Evolutionary conservation across 192 early-diverging fungal species (phyloP).

Genomic region (Thoreauomyces humboldtii): DNA sequence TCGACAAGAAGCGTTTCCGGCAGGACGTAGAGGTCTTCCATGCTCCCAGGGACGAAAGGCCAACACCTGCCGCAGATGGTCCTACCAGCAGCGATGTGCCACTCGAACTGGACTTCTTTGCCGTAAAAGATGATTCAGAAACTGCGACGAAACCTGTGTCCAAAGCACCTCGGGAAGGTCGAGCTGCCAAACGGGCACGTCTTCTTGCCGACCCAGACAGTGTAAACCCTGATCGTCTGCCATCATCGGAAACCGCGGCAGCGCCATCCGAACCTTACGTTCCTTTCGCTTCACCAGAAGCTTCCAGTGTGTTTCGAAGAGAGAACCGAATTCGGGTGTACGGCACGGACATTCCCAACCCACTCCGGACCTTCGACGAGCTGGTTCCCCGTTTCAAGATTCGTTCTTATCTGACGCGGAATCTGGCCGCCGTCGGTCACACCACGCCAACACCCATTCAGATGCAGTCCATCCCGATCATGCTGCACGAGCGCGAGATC

Average conservation of each 20-base stretch:
- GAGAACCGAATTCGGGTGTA: constrained; percentile 76
- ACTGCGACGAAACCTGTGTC: not conserved
- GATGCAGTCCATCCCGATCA: constrained; percentile 88
- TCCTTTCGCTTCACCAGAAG: constrained; percentile 15
- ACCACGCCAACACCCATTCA: constrained; percentile 85
- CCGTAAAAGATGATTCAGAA: constrained; percentile 1
- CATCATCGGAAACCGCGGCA: not conserved
- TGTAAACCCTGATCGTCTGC: no score
- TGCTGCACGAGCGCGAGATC: constrained; percentile 87
- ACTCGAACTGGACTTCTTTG: constrained; percentile 41
- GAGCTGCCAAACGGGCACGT: constrained; percentile 9
- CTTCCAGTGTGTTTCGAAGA: constrained; percentile 63
- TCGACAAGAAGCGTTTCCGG: constrained; percentile 79
- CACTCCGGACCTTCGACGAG: constrained; percentile 77
- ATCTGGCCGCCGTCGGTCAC: constrained; percentile 68
- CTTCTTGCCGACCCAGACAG: not conserved
- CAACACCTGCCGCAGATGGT: not conserved
- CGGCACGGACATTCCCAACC: constrained; percentile 83
- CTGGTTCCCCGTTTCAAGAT: constrained; percentile 57
- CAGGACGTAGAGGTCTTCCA: constrained; percentile 81
- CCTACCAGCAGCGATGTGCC: not conserved
- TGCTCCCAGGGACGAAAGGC: not conserved
- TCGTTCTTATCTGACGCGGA: constrained; percentile 68
- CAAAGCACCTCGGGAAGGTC: constrained; percentile 2
- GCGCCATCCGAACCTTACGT: not conserved